A percentile compares a stretch with the other conserved stretches of the same genome.
These are phyloP conservation scores for Aspergillus campestris DNA, from an alignment of 495 filamentous ascomycete genomes.

Conservation along the genomic window DNA sequence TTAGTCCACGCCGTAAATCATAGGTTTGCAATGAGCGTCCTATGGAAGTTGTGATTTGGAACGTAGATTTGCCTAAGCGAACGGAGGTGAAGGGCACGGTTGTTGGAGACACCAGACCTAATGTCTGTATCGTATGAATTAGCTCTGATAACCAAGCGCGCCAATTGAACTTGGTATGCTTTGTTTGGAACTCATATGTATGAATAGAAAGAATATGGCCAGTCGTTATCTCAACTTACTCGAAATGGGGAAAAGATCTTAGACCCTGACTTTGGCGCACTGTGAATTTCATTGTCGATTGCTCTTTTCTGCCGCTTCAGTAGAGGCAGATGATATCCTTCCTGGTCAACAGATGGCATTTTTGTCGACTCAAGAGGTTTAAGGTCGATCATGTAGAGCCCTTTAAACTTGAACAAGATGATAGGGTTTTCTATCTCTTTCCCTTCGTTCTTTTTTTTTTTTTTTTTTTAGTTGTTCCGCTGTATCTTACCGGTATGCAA, in stretches of 20 bases:
- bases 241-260: conserved; percentile 81
- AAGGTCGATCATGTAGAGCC: too few species aligned
- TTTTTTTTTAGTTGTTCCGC: conserved; percentile 50
- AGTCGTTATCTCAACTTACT: conserved; percentile 42
- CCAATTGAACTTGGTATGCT: too few species aligned
- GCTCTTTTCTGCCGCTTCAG: conserved; percentile 60
- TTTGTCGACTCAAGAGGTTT: conserved; percentile 1
- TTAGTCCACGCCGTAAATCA: conserved; percentile 79
- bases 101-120: conserved; percentile 89
- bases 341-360: conserved; percentile 35
- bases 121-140: conserved; percentile 45
- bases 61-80: conserved; percentile 85
- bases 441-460: background rate
- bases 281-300: conserved; percentile 16
- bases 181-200: too few species aligned
- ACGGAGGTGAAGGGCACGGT: conserved; percentile 78
- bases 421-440: background rate
- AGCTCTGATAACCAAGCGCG: too few species aligned
- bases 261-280: conserved; percentile 39
- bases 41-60: conserved; percentile 93
- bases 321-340: conserved; percentile 45
- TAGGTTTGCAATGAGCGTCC: conserved; percentile 89
- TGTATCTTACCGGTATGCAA: conserved; percentile 35
- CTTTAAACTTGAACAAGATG: too few species aligned
- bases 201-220: too few species aligned